A percentile compares a stretch with the other conserved stretches of the same genome.
phyloP scores from a whole-genome alignment of 345 rosid species.

The Anacardium occidentale region DNA sequence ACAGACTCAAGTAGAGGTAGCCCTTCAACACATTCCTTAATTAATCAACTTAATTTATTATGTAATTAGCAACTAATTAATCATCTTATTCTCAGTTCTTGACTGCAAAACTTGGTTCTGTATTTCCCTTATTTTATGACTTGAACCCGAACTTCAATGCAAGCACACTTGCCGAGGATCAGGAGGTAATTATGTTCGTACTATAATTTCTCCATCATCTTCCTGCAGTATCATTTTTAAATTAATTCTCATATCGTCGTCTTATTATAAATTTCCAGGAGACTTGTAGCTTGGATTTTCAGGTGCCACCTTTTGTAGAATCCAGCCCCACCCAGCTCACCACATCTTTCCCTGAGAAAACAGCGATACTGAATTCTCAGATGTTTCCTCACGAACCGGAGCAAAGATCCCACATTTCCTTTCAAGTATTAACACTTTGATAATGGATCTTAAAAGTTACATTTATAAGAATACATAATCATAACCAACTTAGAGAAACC shows the following conservation, averaged over 20 bases:
- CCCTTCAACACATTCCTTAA: neutral
- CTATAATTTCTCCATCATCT: neutral
- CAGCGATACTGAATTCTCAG: neutral
- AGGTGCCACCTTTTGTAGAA: neutral
- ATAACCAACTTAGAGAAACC: no score
- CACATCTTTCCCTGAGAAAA: neutral
- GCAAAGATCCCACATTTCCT: no score
- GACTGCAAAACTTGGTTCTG: slow-evolving; percentile 12
- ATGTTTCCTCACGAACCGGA: neutral
- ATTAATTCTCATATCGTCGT: no score
- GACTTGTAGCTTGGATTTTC: neutral
- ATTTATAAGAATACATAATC: no score
- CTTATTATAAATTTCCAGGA: neutral
- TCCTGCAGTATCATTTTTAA: neutral
- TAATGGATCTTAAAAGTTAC: neutral
- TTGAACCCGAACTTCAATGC: neutral
- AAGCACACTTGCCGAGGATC: slow-evolving; percentile 1
- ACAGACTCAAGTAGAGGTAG: slow-evolving; percentile 42
- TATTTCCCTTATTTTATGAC: neutral
- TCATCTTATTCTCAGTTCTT: slow-evolving; percentile 17
- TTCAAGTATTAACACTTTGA: neutral
- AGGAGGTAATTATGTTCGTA: slow-evolving; percentile 5
- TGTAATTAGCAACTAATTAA: neutral
- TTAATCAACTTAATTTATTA: neutral
- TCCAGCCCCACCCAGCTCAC: slow-evolving; percentile 1